Base-by-base conservation (phyloP, 768 basidiomycete genomes). In the Russula olivacea region DNA sequence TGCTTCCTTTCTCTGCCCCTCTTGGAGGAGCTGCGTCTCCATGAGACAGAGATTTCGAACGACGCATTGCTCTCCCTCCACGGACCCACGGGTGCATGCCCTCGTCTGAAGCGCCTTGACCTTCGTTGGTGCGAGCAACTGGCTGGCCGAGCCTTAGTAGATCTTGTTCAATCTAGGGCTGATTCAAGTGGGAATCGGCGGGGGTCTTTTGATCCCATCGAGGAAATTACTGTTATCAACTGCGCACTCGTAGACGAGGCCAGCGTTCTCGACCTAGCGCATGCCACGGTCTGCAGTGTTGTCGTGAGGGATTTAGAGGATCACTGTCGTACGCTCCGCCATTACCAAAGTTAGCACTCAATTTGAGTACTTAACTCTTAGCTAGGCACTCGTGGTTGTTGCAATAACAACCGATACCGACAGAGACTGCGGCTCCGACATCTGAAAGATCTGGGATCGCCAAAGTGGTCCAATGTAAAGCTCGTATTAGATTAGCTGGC, bases 61-160 rank as follows among this genome's bases (percentile, higher is more conserved):
- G 70, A 72, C 19, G 75, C 78, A 23, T 61, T 85, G 11, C 63
- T 69, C 34, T 66, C 71, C 34, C 68, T 84, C 48, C 68, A 72
- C 48, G 78, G 78, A 2, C 74, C 75, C 15, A 67, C 59, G 7
- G 78, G 76, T 14, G 67, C 77, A 15, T 86, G 83, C 62, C 83
- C 80, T 28, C 71, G 68, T 58, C 78, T 86, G 48, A 69, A 70
- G 48, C 73, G 73, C 52, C 69, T 87, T 55, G 83, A 86, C 69
- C 71, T 86, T 54, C 78, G 83, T 30, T 86, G 83, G 84, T 86
- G 84, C 67, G 76, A 79, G 12, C 78, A 83, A 59, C 69, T 87
- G 7, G 77, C 76, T 32, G 83, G 84, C 21, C 71, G 69, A 2
- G 79, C 80, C 23, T 72, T 86, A 43, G 83, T 81, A 43, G 72